Conservation (phyloP, 2,329 filamentous ascomycete genomes). For the Cladosporium oxysporum region DNA sequence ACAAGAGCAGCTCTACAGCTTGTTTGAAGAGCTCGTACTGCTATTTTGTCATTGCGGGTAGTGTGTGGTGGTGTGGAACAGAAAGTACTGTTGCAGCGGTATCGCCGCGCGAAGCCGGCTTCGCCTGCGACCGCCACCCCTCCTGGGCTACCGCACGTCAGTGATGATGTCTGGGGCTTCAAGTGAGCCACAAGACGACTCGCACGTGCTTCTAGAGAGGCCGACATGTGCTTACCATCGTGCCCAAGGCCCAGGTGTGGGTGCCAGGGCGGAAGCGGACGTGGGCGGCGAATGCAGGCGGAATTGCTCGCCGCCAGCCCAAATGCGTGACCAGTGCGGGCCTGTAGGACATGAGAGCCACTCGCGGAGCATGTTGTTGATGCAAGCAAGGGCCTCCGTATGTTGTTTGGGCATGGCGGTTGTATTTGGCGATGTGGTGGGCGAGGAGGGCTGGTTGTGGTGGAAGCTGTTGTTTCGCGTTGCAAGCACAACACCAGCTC, state of each 20-base stretch:
- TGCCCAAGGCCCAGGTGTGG: neutral
- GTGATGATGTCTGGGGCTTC: neutral
- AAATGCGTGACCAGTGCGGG: neutral
- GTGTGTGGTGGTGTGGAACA: neutral
- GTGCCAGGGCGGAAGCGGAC: neutral
- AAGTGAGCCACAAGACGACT: neutral
- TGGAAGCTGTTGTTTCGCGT: neutral
- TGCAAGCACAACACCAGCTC: conserved; percentile 2
- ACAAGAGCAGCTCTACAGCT: neutral
- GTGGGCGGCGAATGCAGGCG: neutral
- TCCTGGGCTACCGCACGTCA: neutral
- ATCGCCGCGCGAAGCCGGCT: neutral
- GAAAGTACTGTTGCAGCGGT: neutral
- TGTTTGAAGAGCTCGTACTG: neutral
- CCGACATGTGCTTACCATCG: neutral
- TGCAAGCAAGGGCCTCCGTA: neutral
- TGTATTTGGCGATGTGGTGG: neutral
- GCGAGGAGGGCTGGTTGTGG: neutral
- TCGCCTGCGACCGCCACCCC: neutral
- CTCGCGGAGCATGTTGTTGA: neutral
- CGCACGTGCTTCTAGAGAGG: neutral
- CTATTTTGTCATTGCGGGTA: neutral
- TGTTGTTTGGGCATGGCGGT: neutral
- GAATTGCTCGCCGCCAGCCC: neutral
- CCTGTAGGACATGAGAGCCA: neutral